These are phyloP conservation scores for Paraleonurus japonicus DNA, from an alignment of 257 asterid species.

Conservation along the genomic window DNA sequence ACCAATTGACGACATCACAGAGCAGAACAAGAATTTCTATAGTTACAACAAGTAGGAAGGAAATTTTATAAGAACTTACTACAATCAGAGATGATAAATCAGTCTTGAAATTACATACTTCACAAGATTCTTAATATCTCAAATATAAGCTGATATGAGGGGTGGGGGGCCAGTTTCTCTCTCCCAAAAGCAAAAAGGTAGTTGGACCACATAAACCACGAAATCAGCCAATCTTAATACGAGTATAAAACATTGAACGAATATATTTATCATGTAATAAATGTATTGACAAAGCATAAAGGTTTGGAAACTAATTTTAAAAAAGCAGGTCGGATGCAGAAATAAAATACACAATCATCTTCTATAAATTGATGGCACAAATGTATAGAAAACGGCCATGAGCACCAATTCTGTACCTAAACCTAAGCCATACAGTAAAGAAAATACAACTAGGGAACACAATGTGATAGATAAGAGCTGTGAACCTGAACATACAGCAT, in stretches of 20 bases:
- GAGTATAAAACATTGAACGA: background rate
- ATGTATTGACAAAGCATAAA: background rate
- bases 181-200: background rate
- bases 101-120: background rate
- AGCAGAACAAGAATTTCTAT: background rate
- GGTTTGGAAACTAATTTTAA: background rate
- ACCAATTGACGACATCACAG: background rate
- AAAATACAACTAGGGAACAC: background rate
- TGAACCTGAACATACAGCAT: background rate
- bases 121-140: background rate
- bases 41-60: background rate
- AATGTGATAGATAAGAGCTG: background rate
- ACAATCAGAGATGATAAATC: background rate
- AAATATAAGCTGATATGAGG: background rate
- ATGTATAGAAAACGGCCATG: background rate
- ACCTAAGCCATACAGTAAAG: background rate
- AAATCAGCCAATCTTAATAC: background rate
- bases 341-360: slow-evolving; percentile 1
- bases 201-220: background rate
- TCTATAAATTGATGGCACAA: background rate
- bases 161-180: background rate
- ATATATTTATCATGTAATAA: background rate
- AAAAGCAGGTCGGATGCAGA: background rate
- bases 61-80: background rate
- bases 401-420: background rate